Conservation (phyloP, 2,329 filamentous ascomycete genomes). For the Fusarium coicis region DNA sequence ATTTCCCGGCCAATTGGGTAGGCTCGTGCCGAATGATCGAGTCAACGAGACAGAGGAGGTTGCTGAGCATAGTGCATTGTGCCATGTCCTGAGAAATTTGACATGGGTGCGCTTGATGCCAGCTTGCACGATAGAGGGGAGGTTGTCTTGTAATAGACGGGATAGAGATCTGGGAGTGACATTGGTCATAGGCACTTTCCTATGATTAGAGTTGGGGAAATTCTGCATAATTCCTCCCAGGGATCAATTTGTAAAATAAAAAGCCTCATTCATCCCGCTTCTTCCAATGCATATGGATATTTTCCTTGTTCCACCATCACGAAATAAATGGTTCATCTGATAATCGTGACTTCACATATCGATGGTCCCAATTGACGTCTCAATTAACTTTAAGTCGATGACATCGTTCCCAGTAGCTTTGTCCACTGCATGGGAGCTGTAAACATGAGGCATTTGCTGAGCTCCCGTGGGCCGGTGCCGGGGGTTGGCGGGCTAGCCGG, state of each 20-base stretch:
- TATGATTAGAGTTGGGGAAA: conserved; percentile 51
- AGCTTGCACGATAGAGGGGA: conserved; percentile 50
- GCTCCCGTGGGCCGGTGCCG: conserved; percentile 47
- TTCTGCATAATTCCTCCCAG: conserved; percentile 48
- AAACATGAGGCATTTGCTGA: conserved; percentile 46
- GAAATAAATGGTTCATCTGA: conserved; percentile 1
- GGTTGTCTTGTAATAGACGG: conserved; percentile 55
- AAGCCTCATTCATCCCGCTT: conserved; percentile 55
- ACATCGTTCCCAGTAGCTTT: conserved; percentile 18
- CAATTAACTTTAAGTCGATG: conserved; percentile 39
- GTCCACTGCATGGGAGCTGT: conserved; percentile 21
- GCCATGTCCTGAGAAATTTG: conserved; percentile 44
- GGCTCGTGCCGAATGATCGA: conserved; percentile 52
- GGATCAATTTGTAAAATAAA: conserved; percentile 57
- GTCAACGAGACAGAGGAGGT: conserved; percentile 47
- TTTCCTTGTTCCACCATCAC: conserved; percentile 41
- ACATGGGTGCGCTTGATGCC: conserved; percentile 41
- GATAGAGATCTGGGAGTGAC: conserved; percentile 53
- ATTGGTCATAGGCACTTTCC: conserved; percentile 48
- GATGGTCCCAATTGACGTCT: conserved; percentile 18
- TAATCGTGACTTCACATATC: conserved; percentile 1
- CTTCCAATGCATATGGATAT: conserved; percentile 47
- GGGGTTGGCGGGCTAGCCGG: conserved; percentile 42
- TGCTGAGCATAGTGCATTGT: conserved; percentile 43
- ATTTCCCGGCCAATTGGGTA: conserved; percentile 47